Evolutionary conservation across 345 rosid genomes (phyloP).

Genomic region (Populus simonii): DNA sequence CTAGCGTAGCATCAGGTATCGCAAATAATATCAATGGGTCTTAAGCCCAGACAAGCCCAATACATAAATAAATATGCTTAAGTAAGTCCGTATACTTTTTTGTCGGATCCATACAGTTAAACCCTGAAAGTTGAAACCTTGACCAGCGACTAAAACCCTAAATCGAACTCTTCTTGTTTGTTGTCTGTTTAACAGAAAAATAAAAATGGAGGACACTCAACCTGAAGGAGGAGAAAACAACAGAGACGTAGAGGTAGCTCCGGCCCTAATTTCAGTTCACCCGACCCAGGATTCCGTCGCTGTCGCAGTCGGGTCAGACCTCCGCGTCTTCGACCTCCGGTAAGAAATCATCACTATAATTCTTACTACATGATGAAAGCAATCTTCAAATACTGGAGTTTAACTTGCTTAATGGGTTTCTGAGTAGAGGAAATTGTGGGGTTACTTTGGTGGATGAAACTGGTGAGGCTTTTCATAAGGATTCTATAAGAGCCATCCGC

Average conservation of each 20-base stretch:
- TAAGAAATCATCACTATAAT: conserved; percentile 25
- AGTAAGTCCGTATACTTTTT: not conserved
- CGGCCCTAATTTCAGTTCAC: conserved; percentile 69
- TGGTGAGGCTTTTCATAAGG: conserved; percentile 48
- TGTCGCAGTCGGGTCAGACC: conserved; percentile 79
- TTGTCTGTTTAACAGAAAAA: not conserved
- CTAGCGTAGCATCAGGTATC: no score
- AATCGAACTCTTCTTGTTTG: not conserved
- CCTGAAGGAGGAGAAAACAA: conserved; percentile 52
- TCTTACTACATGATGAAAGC: not conserved
- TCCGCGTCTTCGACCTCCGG: conserved; percentile 76
- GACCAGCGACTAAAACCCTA: conserved; percentile 13
- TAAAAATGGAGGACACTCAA: conserved; percentile 46
- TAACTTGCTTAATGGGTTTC: not conserved
- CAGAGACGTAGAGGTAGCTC: conserved; percentile 65
- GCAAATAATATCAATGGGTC: not conserved
- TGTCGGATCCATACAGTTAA: not conserved
- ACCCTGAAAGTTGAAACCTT: not conserved
- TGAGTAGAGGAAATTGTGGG: conserved; percentile 46
- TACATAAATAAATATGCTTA: not conserved
- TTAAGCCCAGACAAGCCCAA: not conserved
- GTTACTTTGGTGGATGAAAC: conserved; percentile 64
- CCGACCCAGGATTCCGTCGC: conserved; percentile 66
- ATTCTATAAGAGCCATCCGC: conserved; percentile 79
- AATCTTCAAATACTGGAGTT: not conserved